A percentile compares a stretch with the other conserved stretches of the same genome.
These are phyloP conservation scores for Mucor plumbeus DNA, from an alignment of 371 early-diverging fungal genomes.

Conservation along the genomic window DNA sequence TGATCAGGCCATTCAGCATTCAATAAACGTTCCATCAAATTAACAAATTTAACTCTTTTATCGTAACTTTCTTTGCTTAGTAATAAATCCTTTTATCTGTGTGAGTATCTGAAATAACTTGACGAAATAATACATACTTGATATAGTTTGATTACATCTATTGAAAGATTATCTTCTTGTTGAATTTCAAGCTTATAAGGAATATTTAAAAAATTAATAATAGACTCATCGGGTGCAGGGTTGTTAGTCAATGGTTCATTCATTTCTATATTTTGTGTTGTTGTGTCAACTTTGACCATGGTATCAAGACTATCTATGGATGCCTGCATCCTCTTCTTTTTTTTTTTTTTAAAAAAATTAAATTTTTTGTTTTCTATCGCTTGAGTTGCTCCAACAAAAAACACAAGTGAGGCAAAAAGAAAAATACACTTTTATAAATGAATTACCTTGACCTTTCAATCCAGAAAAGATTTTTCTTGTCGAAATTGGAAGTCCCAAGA, in stretches of 20 bases:
- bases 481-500: constrained; percentile 3
- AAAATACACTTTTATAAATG: neutral
- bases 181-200: constrained; percentile 26
- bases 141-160: constrained; percentile 16
- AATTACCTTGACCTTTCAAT: neutral
- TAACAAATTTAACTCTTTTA: constrained; percentile 55
- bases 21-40: constrained; percentile 60
- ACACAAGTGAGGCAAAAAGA: too few species aligned
- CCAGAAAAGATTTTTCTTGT: constrained; percentile 6
- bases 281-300: neutral
- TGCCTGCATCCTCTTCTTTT: constrained; percentile 36
- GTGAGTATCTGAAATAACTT: neutral
- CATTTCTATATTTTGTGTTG: neutral
- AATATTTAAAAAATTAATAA: neutral
- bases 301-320: constrained; percentile 21
- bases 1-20: constrained; percentile 63
- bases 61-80: constrained; percentile 66
- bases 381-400: neutral
- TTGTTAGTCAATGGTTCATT: neutral
- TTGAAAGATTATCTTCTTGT: constrained; percentile 28
- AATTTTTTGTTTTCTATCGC: neutral
- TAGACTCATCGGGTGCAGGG: constrained; percentile 18
- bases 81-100: constrained; percentile 41
- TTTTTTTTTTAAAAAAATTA: neutral
- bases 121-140: neutral